A percentile compares a stretch with the other conserved stretches of the same genome.
phyloP scores from a whole-genome alignment of 75 land plant genomes.

The Ceratopteris richardii region DNA sequence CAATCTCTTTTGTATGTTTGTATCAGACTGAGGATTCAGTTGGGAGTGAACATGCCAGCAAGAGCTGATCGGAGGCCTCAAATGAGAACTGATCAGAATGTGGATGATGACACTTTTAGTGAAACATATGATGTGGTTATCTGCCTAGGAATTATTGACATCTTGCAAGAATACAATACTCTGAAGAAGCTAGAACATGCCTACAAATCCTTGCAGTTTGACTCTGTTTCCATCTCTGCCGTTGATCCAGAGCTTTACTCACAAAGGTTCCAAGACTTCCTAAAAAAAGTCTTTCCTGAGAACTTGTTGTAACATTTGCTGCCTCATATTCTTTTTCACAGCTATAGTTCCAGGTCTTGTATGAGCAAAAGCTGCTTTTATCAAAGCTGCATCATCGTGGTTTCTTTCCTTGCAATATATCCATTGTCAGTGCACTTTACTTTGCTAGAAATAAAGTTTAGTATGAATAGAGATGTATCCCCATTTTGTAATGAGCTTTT shows the following conservation, averaged over 20 bases:
- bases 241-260: constrained; percentile 52
- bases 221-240: constrained; percentile 51
- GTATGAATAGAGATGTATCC: too few relatives aligned
- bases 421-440: too few relatives aligned
- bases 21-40: constrained; percentile 50
- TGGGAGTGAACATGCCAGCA: constrained; percentile 82
- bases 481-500: too few relatives aligned
- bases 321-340: too few relatives aligned
- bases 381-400: too few relatives aligned
- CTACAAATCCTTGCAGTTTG: constrained; percentile 45
- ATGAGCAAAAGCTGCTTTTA: too few relatives aligned
- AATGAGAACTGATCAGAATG: constrained; percentile 9
- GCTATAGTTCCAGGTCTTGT: too few relatives aligned
- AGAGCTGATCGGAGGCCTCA: constrained; percentile 36
- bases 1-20: too few relatives aligned
- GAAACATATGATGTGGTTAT: constrained; percentile 65
- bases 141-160: constrained; percentile 61
- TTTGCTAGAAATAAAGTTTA: too few relatives aligned
- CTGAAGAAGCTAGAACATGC: constrained; percentile 51
- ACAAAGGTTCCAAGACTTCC: constrained; percentile 40
- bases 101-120: constrained; percentile 24
- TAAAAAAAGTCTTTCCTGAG: constrained; percentile 47
- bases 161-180: constrained; percentile 58
- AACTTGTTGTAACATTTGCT: constrained; percentile 1
- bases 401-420: too few relatives aligned